Base-by-base conservation (phyloP, 148 eudicot species). In the Vaccinium macrocarpon region DNA sequence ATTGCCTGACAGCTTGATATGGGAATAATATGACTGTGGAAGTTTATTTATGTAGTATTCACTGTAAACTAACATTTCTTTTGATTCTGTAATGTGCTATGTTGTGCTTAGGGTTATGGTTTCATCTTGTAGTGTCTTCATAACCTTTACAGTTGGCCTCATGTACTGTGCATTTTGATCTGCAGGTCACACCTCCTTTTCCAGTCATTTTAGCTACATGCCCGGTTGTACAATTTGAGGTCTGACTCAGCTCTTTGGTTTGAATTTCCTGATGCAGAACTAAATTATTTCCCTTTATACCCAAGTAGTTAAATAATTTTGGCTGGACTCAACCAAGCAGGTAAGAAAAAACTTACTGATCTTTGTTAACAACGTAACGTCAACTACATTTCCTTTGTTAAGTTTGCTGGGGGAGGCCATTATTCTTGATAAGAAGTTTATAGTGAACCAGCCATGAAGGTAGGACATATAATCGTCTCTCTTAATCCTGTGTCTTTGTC, bases 131-230 rank as follows among this genome's bases (percentile, higher is more conserved):
- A 48, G 72, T 19, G 25, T 76, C 51, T 77, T 49, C 11, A 15
- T 32, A 61, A 19, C 49, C n/a, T 61, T 52, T 76, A 56, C 46
- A 27, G 71, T 59, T 70, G 73, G 27, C 66, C 42, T 80, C 72
- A 51, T 61, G 8, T 87, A 32, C 49, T 18, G 35, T 68, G 35
- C 42, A 59, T 84, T 59, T 53, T 82, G 62, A 55, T 84, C 57
- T 92, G 89, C 88, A 96, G 99, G 99, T 94, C 78, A 96, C 99
- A 27, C 99, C 99, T 88, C 88, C 99, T 49, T 92, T 92, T 84
- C 99, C 99, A 32, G 81, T 93, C 72, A 87, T 91, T 85, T 83
- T 94, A 75, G 93, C 93, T 18, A 86, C 94, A 68, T 87, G 92
- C 76, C 98, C 97, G 57, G 87, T 93, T 68, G 83, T 96, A 83